A percentile compares a stretch with the other conserved stretches of the same genome.
phyloP scores from a whole-genome alignment of 139 green algal species.

The Axilococcus clingmanii region DNA sequence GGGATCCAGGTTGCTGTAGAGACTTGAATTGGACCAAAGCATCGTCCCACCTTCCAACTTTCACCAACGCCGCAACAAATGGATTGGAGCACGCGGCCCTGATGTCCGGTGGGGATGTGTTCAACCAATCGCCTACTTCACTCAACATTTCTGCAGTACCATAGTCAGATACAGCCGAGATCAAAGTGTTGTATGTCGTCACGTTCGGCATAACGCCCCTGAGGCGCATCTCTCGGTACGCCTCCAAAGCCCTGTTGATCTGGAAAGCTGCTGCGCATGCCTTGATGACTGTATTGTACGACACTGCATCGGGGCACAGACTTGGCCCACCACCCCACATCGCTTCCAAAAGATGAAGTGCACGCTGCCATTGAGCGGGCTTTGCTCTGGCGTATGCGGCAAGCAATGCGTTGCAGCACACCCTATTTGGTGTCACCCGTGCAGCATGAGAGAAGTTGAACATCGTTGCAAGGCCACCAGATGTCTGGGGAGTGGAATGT shows the following conservation, averaged over 20 bases:
- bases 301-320: constrained; percentile 65
- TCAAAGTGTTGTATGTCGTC: constrained; percentile 58
- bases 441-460: constrained; percentile 32
- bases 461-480: background rate
- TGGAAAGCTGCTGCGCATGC: constrained; percentile 62
- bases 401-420: constrained; percentile 85
- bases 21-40: constrained; percentile 36
- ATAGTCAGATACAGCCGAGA: constrained; percentile 44
- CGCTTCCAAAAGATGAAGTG: constrained; percentile 53
- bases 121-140: constrained; percentile 37
- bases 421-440: constrained; percentile 44
- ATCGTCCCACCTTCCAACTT: constrained; percentile 30
- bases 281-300: constrained; percentile 81
- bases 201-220: constrained; percentile 53
- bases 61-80: constrained; percentile 54
- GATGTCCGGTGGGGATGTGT: constrained; percentile 42
- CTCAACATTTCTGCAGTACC: constrained; percentile 1
- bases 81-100: constrained; percentile 52
- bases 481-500: background rate
- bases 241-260: constrained; percentile 40
- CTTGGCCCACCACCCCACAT: constrained; percentile 60
- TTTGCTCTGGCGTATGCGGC: constrained; percentile 66
- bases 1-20: constrained; percentile 24
- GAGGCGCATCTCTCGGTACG: constrained; percentile 17
- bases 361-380: constrained; percentile 49